Evolutionary conservation across 2,329 filamentous ascomycete genomes (phyloP).

Genomic region (Cryphonectria parasitica): DNA sequence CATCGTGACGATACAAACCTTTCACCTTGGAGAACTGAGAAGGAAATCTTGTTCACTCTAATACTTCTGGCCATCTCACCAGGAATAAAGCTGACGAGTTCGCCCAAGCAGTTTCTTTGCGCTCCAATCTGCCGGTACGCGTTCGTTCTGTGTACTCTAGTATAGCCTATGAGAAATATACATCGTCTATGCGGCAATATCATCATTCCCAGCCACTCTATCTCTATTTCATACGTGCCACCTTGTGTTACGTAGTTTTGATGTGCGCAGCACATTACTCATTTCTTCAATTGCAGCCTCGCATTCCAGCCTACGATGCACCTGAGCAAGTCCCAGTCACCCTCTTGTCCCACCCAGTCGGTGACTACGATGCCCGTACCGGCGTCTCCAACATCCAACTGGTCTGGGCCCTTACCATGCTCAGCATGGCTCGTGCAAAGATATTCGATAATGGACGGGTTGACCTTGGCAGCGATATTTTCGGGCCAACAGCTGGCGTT

Average conservation of each 20-base stretch:
- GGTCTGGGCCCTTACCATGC: conserved; percentile 52
- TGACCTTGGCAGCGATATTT: conserved; percentile 83
- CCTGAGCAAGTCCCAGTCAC: conserved; percentile 87
- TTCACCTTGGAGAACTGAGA: conserved; percentile 69
- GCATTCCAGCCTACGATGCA: conserved; percentile 93
- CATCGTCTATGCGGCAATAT: neutral
- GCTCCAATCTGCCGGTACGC: neutral
- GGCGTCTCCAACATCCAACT: conserved; percentile 66
- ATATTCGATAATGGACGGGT: conserved; percentile 72
- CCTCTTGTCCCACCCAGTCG: conserved; percentile 87
- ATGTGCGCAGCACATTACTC: conserved; percentile 7
- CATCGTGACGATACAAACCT: conserved; percentile 56
- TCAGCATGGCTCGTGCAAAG: conserved; percentile 62
- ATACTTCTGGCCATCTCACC: neutral
- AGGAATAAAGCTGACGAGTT: conserved; percentile 14
- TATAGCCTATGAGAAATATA: conserved; percentile 1
- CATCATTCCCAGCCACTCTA: neutral
- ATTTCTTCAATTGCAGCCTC: conserved; percentile 54
- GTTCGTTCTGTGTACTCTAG: conserved; percentile 18
- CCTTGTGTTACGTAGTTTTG: neutral
- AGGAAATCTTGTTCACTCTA: conserved; percentile 35
- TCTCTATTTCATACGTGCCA: neutral
- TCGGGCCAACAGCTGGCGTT: conserved; percentile 91
- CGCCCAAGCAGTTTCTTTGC: neutral
- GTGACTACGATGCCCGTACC: conserved; percentile 87